A percentile compares a stretch with the other conserved stretches of the same genome.
phyloP scores from a whole-genome alignment of 208 protist species.

The Leishmania amazonensis region DNA sequence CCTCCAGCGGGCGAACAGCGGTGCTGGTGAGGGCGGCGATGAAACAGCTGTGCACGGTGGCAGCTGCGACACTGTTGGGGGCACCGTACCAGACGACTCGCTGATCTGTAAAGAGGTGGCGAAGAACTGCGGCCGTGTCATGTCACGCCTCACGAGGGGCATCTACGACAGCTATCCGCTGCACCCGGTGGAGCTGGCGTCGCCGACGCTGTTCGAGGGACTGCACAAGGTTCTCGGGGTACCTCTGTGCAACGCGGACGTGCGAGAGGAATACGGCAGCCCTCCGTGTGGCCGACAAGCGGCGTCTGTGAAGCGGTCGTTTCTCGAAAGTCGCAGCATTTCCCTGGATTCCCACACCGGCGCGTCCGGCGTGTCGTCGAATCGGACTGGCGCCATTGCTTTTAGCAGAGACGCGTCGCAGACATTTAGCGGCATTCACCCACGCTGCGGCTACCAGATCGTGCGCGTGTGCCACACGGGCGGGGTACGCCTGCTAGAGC shows the following conservation, averaged over 20 bases:
- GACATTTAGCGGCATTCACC: conserved; percentile 54
- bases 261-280: no score
- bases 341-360: conserved; percentile 9
- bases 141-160: conserved; percentile 25
- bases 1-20: conserved; percentile 42
- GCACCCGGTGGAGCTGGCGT: conserved; percentile 20
- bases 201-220: conserved; percentile 11
- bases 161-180: conserved; percentile 28
- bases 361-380: background rate
- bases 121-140: conserved; percentile 21
- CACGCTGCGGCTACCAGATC: conserved; percentile 58
- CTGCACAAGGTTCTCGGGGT: conserved; percentile 8
- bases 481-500: conserved; percentile 62
- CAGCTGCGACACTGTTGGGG: background rate
- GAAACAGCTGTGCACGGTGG: background rate
- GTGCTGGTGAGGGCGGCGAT: background rate
- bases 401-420: conserved; percentile 39
- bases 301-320: background rate
- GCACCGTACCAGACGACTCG: background rate
- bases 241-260: background rate
- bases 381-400: conserved; percentile 33
- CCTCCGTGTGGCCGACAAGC: background rate
- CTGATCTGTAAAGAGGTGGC: conserved; percentile 8
- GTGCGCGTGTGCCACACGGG: conserved; percentile 59
- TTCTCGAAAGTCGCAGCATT: background rate